Percentiles rank a stretch among this genome's conserved stretches.
phyloP scores from a whole-genome alignment of 768 basidiomycete genomes.

The Glaciozyma martinii region DNA sequence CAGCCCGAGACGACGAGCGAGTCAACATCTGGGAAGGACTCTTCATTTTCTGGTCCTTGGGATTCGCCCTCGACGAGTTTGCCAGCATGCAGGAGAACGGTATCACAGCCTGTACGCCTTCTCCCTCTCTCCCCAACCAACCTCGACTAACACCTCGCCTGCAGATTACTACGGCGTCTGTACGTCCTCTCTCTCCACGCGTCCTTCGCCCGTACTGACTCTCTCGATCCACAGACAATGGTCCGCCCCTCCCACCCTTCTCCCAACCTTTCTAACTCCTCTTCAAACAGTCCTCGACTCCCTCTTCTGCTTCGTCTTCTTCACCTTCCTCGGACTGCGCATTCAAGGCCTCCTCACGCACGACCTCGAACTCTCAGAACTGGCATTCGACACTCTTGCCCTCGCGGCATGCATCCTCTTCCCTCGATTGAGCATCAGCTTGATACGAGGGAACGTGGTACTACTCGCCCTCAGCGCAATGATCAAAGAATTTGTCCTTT shows the following conservation, averaged over 20 bases:
- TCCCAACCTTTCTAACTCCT: neutral
- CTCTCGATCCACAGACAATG: no score
- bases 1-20: constrained; percentile 7
- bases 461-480: constrained; percentile 24
- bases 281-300: constrained; percentile 7
- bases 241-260: neutral
- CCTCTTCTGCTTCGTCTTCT: constrained; percentile 47
- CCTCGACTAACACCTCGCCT: constrained; percentile 13
- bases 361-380: constrained; percentile 47
- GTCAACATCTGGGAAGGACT: constrained; percentile 24
- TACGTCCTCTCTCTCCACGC: neutral
- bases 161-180: neutral
- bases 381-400: constrained; percentile 73
- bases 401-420: constrained; percentile 63
- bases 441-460: constrained; percentile 28
- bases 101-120: constrained; percentile 1
- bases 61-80: constrained; percentile 33
- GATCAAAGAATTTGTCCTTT: neutral
- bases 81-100: constrained; percentile 26
- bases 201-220: no score
- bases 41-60: constrained; percentile 29
- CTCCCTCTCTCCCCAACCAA: neutral
- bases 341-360: constrained; percentile 52
- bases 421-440: constrained; percentile 48
- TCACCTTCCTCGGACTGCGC: constrained; percentile 59